A percentile compares a stretch with the other conserved stretches of the same genome.
These are phyloP conservation scores for Thelonectria rubi DNA, from an alignment of 2,329 filamentous ascomycete genomes.

Conservation along the genomic window DNA sequence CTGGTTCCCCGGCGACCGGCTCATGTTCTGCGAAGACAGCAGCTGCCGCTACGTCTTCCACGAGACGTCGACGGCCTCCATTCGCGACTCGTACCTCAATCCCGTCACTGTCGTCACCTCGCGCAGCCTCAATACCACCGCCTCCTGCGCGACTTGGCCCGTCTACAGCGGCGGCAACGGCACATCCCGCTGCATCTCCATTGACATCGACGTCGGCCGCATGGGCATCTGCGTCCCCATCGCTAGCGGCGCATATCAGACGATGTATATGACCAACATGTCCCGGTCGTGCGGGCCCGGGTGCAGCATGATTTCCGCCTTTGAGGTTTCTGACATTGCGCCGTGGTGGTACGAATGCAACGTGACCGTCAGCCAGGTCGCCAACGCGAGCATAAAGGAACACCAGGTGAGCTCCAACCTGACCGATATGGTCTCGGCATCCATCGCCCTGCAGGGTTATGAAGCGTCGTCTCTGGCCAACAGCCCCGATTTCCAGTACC, in stretches of 20 bases:
- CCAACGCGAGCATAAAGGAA: slow-evolving; percentile 28
- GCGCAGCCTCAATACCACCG: slow-evolving; percentile 24
- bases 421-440: slow-evolving; percentile 30
- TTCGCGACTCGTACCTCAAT: slow-evolving; percentile 19
- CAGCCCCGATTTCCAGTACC: slow-evolving; percentile 24
- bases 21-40: slow-evolving; percentile 46
- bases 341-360: slow-evolving; percentile 41
- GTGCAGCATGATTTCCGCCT: slow-evolving; percentile 28
- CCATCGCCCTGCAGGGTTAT: slow-evolving; percentile 39
- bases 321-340: slow-evolving; percentile 27
- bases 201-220: slow-evolving; percentile 8
- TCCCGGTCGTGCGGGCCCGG: slow-evolving; percentile 19
- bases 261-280: slow-evolving; percentile 36
- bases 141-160: slow-evolving; percentile 32
- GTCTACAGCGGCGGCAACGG: slow-evolving; percentile 32
- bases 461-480: slow-evolving; percentile 30
- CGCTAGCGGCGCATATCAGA: slow-evolving; percentile 29
- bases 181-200: slow-evolving; percentile 26
- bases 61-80: slow-evolving; percentile 40
- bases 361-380: slow-evolving; percentile 29
- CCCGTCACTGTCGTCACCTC: slow-evolving; percentile 32
- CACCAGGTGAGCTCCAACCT: slow-evolving; percentile 34
- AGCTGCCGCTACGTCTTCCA: slow-evolving; percentile 50
- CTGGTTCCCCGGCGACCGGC: slow-evolving; percentile 42
- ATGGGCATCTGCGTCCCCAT: slow-evolving; percentile 26